Evolutionary conservation across 179 eudicot species (phyloP).

Genomic region (Nepenthes alata): DNA sequence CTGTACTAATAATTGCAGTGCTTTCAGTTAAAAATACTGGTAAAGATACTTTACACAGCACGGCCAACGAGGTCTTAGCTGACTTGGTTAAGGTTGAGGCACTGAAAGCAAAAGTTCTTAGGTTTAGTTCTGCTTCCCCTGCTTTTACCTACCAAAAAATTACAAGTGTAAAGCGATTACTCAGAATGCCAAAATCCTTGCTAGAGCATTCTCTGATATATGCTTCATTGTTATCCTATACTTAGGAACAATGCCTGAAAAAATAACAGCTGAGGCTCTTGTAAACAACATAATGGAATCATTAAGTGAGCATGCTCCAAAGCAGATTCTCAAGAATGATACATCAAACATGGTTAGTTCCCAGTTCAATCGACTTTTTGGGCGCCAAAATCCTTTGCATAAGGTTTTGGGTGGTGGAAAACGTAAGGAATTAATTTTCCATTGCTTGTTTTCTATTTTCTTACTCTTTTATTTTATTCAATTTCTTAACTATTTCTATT

Average conservation of each 20-base stretch:
- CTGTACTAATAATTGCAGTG: too few species aligned
- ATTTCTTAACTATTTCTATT: conserved; percentile 3
- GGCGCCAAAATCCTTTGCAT: conserved; percentile 74
- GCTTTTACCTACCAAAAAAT: too few species aligned
- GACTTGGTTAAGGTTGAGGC: too few species aligned
- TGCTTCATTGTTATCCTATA: neutral
- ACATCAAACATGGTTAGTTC: conserved; percentile 31
- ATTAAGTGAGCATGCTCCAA: conserved; percentile 37
- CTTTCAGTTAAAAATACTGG: too few species aligned
- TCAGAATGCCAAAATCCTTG: too few species aligned
- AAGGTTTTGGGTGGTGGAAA: conserved; percentile 82
- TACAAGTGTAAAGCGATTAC: too few species aligned
- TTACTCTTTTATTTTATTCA: neutral
- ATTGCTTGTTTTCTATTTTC: neutral
- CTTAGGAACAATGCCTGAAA: conserved; percentile 60
- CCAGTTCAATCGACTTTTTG: conserved; percentile 69
- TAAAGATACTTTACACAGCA: too few species aligned
- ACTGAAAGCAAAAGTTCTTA: too few species aligned
- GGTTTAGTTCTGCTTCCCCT: too few species aligned
- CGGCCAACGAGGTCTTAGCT: too few species aligned
- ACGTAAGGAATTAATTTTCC: conserved; percentile 25
- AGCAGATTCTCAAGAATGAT: conserved; percentile 47
- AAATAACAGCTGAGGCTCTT: conserved; percentile 58
- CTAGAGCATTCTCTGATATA: too few species aligned
- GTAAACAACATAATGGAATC: conserved; percentile 61